phyloP scores from a whole-genome alignment of 2,329 filamentous ascomycete species.

The Tolypocladium tropicale region DNA sequence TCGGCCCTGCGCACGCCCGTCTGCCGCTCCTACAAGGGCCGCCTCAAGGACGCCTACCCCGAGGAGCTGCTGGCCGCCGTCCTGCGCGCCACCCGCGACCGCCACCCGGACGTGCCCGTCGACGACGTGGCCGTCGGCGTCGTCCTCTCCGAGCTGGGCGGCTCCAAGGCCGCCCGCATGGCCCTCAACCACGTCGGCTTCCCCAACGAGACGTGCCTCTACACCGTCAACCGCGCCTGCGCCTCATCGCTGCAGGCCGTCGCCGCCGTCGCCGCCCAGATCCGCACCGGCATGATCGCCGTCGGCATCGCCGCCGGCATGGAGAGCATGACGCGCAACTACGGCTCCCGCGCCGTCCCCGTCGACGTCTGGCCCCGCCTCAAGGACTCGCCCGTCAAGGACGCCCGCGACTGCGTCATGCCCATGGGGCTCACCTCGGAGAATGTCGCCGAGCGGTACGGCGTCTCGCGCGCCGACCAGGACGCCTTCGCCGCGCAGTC shows the following conservation, averaged over 20 bases:
- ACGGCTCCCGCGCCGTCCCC: constrained; percentile 75
- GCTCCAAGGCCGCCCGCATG: constrained; percentile 85
- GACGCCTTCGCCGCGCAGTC: constrained; percentile 71
- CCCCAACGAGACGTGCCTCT: constrained; percentile 60
- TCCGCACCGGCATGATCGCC: constrained; percentile 62
- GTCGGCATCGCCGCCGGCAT: constrained; percentile 78
- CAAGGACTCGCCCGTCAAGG: constrained; percentile 49
- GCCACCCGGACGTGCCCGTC: constrained; percentile 53
- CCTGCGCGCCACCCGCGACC: constrained; percentile 34
- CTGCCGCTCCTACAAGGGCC: constrained; percentile 72
- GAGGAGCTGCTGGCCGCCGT: constrained; percentile 73
- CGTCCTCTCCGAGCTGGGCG: constrained; percentile 83
- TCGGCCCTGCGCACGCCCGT: constrained; percentile 85
- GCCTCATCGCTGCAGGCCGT: constrained; percentile 69
- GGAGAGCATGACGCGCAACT: constrained; percentile 95
- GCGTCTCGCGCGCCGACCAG: constrained; percentile 64
- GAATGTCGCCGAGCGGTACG: constrained; percentile 74
- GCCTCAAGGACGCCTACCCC: constrained; percentile 78
- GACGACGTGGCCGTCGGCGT: constrained; percentile 81
- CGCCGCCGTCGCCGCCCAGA: constrained; percentile 61
- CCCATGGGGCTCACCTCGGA: constrained; percentile 86
- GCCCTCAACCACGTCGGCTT: constrained; percentile 77
- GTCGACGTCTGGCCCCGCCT: constrained; percentile 69
- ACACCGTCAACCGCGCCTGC: constrained; percentile 85
- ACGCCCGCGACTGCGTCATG: constrained; percentile 84